Evolutionary conservation across 1,139 yeast genomes (phyloP).

Genomic region (Lodderomyces oxycetoniae): DNA sequence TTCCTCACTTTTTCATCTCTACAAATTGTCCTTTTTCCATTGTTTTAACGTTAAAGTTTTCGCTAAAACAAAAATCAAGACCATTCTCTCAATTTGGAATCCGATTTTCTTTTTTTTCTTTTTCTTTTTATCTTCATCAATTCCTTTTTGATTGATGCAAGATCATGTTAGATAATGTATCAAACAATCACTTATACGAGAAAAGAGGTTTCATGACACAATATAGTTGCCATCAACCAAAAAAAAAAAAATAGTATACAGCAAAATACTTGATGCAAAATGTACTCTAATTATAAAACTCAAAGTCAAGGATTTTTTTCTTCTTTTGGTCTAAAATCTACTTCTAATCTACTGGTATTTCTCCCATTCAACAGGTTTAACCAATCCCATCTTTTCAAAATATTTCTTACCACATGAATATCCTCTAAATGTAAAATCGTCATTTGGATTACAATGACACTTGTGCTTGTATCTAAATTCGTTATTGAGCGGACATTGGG

Average conservation of each 20-base stretch:
- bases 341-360: slow-evolving; percentile 19
- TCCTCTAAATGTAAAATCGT: slow-evolving; percentile 51
- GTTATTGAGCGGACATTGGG: slow-evolving; percentile 52
- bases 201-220: too few relatives aligned
- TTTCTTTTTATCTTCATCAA: neutral
- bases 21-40: too few relatives aligned
- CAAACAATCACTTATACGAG: too few relatives aligned
- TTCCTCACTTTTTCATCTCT: too few relatives aligned
- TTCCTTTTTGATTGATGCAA: neutral
- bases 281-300: neutral
- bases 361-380: slow-evolving; percentile 44
- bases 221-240: too few relatives aligned
- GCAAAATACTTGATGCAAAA: too few relatives aligned
- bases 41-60: too few relatives aligned
- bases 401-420: slow-evolving; percentile 52
- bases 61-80: too few relatives aligned
- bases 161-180: too few relatives aligned
- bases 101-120: neutral
- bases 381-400: slow-evolving; percentile 40
- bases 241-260: too few relatives aligned
- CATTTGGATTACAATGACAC: slow-evolving; percentile 48
- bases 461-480: slow-evolving; percentile 39
- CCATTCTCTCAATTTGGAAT: neutral
- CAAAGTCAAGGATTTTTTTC: neutral
- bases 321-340: neutral